Evolutionary conservation across 148 eudicot species (phyloP).

Genomic region (Amaranthus palmeri): DNA sequence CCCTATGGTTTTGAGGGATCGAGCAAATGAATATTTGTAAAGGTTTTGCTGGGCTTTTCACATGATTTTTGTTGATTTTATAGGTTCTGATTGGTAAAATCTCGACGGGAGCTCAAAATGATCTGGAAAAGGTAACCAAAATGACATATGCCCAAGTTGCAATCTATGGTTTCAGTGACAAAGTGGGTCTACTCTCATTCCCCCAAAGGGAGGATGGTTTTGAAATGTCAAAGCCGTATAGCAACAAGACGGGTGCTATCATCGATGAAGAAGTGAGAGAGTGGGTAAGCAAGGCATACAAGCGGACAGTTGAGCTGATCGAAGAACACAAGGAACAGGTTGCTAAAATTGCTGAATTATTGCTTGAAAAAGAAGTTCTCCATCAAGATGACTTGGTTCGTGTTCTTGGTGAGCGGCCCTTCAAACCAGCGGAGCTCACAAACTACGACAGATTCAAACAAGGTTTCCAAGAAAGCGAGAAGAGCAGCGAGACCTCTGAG

Average conservation of each 20-base stretch:
- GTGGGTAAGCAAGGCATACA: conserved; percentile 75
- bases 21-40: background rate
- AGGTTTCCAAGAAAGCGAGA: conserved; percentile 49
- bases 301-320: conserved; percentile 48
- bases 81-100: conserved; percentile 81
- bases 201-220: conserved; percentile 68
- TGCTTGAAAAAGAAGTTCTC: conserved; percentile 82
- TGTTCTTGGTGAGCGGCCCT: conserved; percentile 84
- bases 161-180: conserved; percentile 81
- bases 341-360: conserved; percentile 69
- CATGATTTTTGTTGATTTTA: conserved; percentile 1
- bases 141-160: conserved; percentile 95
- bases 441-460: conserved; percentile 67
- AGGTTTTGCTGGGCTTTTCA: background rate
- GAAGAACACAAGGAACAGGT: conserved; percentile 75
- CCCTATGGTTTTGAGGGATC: background rate
- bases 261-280: conserved; percentile 82
- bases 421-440: conserved; percentile 49
- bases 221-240: conserved; percentile 74
- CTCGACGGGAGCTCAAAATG: conserved; percentile 90
- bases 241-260: conserved; percentile 76
- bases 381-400: conserved; percentile 74
- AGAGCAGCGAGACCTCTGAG: conserved; percentile 22
- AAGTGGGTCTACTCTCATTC: conserved; percentile 85
- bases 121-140: conserved; percentile 84